Evolutionary conservation across 164 flowering plant species (phyloP).

Genomic region (Vitis amurensis): DNA sequence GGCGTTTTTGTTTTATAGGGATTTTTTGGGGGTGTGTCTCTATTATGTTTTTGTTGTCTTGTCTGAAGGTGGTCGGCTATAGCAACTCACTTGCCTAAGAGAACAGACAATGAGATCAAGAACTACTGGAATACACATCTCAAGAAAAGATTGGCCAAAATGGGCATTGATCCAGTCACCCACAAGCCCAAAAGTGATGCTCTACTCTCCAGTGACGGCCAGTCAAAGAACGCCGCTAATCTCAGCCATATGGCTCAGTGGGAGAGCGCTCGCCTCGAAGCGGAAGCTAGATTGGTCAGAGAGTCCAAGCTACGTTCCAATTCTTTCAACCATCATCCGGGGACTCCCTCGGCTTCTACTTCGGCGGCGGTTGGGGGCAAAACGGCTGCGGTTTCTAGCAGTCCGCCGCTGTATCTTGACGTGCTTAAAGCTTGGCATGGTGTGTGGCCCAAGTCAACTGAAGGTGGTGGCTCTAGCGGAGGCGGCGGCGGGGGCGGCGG

Average conservation of each 20-base stretch:
- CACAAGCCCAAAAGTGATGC: constrained; percentile 83
- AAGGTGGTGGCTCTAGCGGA: not conserved
- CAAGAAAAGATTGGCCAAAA: constrained; percentile 78
- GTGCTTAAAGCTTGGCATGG: constrained; percentile 50
- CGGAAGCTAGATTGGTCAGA: constrained; percentile 76
- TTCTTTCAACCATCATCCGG: constrained; percentile 12
- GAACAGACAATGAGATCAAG: constrained; percentile 74
- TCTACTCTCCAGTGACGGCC: constrained; percentile 44
- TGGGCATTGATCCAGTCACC: constrained; percentile 95
- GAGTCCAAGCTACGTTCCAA: constrained; percentile 66
- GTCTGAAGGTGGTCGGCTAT: constrained; percentile 90
- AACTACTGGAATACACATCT: constrained; percentile 93
- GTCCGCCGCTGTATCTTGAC: constrained; percentile 35
- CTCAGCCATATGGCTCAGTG: constrained; percentile 95
- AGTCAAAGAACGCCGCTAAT: constrained; percentile 59
- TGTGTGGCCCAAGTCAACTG: constrained; percentile 22
- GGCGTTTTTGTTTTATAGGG: not conserved
- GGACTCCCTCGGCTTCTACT: constrained; percentile 6
- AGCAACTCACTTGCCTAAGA: constrained; percentile 75
- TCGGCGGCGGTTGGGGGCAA: not conserved
- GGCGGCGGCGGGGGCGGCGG: constrained; percentile 1
- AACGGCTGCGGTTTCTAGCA: not conserved
- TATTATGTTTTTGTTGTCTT: constrained; percentile 2
- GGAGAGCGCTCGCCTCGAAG: constrained; percentile 95
- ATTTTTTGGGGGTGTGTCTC: not conserved